Evolutionary conservation across 2,329 filamentous ascomycete species (phyloP).

Genomic region (Paraphoma chrysanthemicola): DNA sequence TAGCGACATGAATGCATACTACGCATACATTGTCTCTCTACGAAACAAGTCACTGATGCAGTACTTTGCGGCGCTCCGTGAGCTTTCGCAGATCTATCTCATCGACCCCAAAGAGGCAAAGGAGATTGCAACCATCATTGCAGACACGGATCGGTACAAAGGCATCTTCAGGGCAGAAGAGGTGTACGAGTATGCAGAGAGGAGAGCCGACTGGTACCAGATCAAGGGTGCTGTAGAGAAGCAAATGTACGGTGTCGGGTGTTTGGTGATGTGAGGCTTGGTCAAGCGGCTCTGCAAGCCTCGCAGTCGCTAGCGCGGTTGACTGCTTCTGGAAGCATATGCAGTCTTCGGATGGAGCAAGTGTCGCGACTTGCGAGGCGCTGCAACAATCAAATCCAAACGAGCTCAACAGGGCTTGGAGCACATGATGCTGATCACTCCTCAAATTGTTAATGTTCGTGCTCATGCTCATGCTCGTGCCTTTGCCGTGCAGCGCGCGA

Average conservation of each 20-base stretch:
- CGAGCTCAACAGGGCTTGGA: no score
- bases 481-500: no score
- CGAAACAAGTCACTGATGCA: slow-evolving; percentile 82
- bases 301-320: slow-evolving; percentile 9
- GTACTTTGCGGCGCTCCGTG: slow-evolving; percentile 90
- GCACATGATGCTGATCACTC: no score
- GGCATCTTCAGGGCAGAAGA: slow-evolving; percentile 95
- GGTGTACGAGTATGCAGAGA: slow-evolving; percentile 95
- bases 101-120: slow-evolving; percentile 88
- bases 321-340: slow-evolving; percentile 20
- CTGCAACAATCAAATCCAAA: no score
- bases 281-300: slow-evolving; percentile 11
- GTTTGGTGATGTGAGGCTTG: slow-evolving; percentile 73
- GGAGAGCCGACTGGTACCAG: slow-evolving; percentile 92
- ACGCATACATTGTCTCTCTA: slow-evolving; percentile 80
- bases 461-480: no score
- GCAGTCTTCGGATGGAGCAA: slow-evolving; percentile 16
- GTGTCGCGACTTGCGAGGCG: slow-evolving; percentile 1
- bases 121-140: slow-evolving; percentile 93
- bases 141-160: slow-evolving; percentile 86
- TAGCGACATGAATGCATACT: slow-evolving; percentile 95
- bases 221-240: slow-evolving; percentile 89
- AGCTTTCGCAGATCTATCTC: slow-evolving; percentile 93
- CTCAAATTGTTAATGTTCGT: no score
- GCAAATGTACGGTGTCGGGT: slow-evolving; percentile 97